phyloP scores from a whole-genome alignment of 495 filamentous ascomycete genomes.

The Aspergillus indologenus region DNA sequence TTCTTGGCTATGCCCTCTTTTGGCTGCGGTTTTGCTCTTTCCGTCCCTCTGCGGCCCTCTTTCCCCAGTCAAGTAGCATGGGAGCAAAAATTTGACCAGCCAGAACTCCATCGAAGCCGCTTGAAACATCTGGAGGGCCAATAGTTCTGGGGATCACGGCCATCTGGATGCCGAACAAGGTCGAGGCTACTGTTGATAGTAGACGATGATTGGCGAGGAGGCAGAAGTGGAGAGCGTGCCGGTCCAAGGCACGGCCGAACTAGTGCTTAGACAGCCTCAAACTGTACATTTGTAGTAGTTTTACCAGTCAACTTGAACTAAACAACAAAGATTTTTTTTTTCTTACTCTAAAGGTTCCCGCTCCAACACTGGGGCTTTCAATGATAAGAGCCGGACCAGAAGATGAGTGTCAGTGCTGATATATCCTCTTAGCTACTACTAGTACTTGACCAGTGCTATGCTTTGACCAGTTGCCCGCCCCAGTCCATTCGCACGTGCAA shows the following conservation, averaged over 20 bases:
- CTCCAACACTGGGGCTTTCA: too few species aligned
- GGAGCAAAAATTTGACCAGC: background rate
- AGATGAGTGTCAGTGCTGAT: too few species aligned
- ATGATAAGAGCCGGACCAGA: too few species aligned
- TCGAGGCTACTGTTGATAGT: background rate
- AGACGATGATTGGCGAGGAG: background rate
- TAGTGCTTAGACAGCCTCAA: background rate
- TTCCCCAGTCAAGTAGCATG: background rate
- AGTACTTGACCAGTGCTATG: background rate
- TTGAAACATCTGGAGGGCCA: slow-evolving; percentile 8
- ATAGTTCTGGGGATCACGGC: background rate
- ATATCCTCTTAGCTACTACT: too few species aligned
- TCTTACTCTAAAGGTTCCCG: background rate
- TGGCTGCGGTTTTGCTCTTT: background rate
- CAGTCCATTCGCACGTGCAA: slow-evolving; percentile 7
- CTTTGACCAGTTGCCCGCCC: background rate
- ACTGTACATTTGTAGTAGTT: background rate
- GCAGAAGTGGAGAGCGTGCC: background rate
- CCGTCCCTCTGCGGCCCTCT: too few species aligned
- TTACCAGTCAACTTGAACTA: background rate
- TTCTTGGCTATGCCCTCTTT: background rate
- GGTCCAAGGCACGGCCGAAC: background rate
- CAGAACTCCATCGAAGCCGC: background rate
- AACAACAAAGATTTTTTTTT: background rate
- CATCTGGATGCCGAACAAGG: background rate